These are phyloP conservation scores for Phlyctochytrium planicorne DNA, from an alignment of 192 early-diverging fungal species.

Conservation along the genomic window DNA sequence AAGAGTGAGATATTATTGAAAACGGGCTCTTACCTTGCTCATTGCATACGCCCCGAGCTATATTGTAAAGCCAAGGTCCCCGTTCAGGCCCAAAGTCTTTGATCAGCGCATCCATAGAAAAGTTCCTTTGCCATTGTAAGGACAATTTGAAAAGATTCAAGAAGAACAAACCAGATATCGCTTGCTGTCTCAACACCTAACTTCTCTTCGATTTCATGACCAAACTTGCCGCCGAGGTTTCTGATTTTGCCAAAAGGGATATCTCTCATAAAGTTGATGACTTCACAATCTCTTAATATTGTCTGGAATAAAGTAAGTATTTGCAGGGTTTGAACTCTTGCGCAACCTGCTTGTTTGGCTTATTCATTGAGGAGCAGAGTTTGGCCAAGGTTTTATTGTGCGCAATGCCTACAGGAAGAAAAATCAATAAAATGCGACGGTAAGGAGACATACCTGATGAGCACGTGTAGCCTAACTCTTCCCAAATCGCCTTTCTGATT, in stretches of 20 bases:
- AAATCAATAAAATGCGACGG: too few relatives aligned
- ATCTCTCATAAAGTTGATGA: slow-evolving; percentile 57
- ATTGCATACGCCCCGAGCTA: slow-evolving; percentile 58
- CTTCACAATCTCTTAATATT: slow-evolving; percentile 57
- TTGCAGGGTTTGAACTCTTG: too few relatives aligned
- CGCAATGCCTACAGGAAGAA: slow-evolving; percentile 69
- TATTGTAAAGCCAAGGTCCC: slow-evolving; percentile 58
- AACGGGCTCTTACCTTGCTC: slow-evolving; percentile 31
- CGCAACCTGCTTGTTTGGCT: slow-evolving; percentile 85
- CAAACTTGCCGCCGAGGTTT: slow-evolving; percentile 80
- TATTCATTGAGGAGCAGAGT: slow-evolving; percentile 78
- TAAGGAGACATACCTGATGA: slow-evolving; percentile 22
- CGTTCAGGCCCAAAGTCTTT: slow-evolving; percentile 43
- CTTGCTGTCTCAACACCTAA: slow-evolving; percentile 55
- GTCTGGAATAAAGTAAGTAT: too few relatives aligned
- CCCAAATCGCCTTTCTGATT: slow-evolving; percentile 69
- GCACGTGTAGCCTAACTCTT: slow-evolving; percentile 71
- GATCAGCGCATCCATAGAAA: slow-evolving; percentile 43
- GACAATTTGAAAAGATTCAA: slow-evolving; percentile 49
- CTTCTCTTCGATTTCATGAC: slow-evolving; percentile 58
- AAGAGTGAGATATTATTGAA: slow-evolving; percentile 26
- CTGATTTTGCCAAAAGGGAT: slow-evolving; percentile 78
- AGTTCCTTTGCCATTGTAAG: slow-evolving; percentile 48
- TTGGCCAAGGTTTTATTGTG: slow-evolving; percentile 88
- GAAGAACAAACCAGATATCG: slow-evolving; percentile 32